These are phyloP conservation scores for Mortierella antarctica DNA, from an alignment of 192 early-diverging fungal species.

Conservation along the genomic window DNA sequence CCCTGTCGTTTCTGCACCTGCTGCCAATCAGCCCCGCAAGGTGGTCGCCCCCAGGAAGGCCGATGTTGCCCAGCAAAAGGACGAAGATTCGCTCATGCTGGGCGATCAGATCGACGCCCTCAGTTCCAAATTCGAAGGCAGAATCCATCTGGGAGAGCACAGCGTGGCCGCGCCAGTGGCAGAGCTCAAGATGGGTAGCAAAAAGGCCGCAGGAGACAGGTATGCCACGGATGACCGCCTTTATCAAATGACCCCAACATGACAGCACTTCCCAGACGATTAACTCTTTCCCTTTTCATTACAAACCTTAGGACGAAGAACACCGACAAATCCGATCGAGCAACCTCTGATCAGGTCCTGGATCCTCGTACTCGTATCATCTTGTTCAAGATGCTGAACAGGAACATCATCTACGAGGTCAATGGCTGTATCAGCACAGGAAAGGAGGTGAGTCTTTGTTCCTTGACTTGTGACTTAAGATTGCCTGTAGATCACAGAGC, in stretches of 20 bases:
- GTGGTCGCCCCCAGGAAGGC: conserved; percentile 34
- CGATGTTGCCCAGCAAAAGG: conserved; percentile 28
- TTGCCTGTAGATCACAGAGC: not conserved
- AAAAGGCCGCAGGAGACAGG: conserved; percentile 70
- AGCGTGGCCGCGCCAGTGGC: conserved; percentile 35
- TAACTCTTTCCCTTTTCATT: conserved; percentile 13
- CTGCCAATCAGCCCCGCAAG: conserved; percentile 32
- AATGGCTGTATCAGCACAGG: conserved; percentile 98
- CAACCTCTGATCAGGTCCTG: conserved; percentile 96
- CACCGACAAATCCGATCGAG: conserved; percentile 92
- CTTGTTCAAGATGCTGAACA: conserved; percentile 94
- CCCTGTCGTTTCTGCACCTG: conserved; percentile 31
- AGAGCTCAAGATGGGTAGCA: conserved; percentile 71
- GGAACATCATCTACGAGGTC: conserved; percentile 89
- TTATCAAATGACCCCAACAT: conserved; percentile 13
- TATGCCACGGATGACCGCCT: conserved; percentile 37
- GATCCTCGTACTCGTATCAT: conserved; percentile 99
- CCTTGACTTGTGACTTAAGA: not conserved
- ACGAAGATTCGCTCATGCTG: conserved; percentile 55
- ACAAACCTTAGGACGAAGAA: conserved; percentile 44
- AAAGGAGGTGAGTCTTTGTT: conserved; percentile 73
- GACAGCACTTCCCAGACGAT: no score
- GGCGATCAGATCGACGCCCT: conserved; percentile 68
- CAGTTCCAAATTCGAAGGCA: conserved; percentile 69
- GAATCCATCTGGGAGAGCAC: conserved; percentile 76